Base-by-base conservation (phyloP, 495 filamentous ascomycete genomes). In the Penicillium steckii region DNA sequence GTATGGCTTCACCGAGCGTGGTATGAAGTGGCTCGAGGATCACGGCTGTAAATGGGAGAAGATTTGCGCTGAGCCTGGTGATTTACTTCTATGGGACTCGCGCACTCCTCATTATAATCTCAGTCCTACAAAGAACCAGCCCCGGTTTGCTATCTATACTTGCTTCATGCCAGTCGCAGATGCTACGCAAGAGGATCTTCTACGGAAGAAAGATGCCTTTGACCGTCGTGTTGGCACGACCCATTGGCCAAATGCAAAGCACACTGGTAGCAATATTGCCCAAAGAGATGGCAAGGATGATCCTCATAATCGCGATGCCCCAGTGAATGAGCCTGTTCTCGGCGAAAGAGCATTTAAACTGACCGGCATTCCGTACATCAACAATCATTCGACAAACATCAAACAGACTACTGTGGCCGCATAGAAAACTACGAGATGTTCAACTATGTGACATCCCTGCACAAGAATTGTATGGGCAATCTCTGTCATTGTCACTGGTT, bases 41-140 rank as follows among this genome's bases (percentile, higher is more conserved):
- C 61, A 67, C 15, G 71, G 69, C 5, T 53, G 61, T 23, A 27
- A 65, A 30, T 70, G 66, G 71, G 57, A 65, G 27, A 75, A 74
- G 57, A 59, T 74, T 12, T 65, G 65, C 45, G 71, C 65, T 12
- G 72, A 74, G 25, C 71, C 71, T 0, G 72, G 72, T 0, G 71
- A 76, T 46, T 52, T 76, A n/a, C 61, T 76, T 7, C 50, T 74
- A 0, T 76, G 72, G 72, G 72, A 76, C 40, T 68, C 63, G n/a
- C 61, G 70, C 25, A 68, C 65, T 22, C 64, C 64, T 21, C 72
- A 74, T 54, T 72, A 74, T 35, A 76, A 74, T 50, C 50, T 70
- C 2, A 54, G 61, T 17, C 61, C 68, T 2, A 65, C 53, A 13
- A 52, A 43, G 1, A 38, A 47, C 10, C 54, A 61, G 30, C 57